These are phyloP conservation scores for Colletotrichum cordylinicola DNA, from an alignment of 2,329 filamentous ascomycete genomes.

Conservation along the genomic window DNA sequence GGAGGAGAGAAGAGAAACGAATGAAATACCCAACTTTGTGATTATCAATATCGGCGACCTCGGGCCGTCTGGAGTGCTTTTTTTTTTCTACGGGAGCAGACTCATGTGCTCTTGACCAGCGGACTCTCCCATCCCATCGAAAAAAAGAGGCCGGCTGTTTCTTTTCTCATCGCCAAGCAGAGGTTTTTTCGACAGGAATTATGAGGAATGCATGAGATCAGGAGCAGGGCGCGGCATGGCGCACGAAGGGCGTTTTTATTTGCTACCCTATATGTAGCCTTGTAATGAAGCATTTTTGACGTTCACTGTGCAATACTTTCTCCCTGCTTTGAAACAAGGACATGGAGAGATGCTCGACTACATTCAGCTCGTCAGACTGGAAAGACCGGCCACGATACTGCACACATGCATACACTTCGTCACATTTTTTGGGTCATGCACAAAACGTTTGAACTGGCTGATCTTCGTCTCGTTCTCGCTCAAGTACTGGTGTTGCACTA, in stretches of 20 bases:
- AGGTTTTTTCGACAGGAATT: neutral
- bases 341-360: neutral
- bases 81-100: neutral
- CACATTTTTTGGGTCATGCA: neutral
- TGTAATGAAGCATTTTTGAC: neutral
- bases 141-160: neutral
- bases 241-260: neutral
- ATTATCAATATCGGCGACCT: neutral
- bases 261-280: neutral
- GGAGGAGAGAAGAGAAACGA: neutral
- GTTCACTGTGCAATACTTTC: neutral
- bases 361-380: neutral
- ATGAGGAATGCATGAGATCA: neutral
- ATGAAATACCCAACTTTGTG: constrained; percentile 4
- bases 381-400: neutral
- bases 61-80: neutral
- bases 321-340: neutral
- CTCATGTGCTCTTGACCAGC: neutral
- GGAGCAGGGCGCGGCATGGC: neutral
- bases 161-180: neutral
- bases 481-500: neutral
- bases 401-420: neutral
- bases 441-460: neutral
- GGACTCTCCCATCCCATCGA: neutral
- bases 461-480: constrained; percentile 8